Evolutionary conservation across 2,329 filamentous ascomycete species (phyloP), one percentile per base, ranked within the genome.

Genomic region (Epichloe coenophiala): DNA sequence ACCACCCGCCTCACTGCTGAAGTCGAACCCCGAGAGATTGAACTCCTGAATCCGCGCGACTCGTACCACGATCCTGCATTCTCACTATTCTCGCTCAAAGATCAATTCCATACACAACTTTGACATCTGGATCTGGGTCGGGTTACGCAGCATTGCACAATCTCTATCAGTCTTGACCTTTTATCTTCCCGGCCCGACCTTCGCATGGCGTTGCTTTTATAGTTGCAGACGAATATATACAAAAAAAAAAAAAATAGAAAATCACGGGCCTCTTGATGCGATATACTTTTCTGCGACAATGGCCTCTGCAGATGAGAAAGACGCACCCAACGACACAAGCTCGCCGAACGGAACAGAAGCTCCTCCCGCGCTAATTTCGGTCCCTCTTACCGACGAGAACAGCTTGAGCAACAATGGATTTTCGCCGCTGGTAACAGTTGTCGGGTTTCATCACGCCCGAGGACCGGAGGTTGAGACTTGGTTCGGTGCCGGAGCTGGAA

Each of bases 401-500:
- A 61, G 62, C 21, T 60, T 64, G 6, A 57, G 58, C 19, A 60
- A 56, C 53, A 51, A 58, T 9, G 68, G 70, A 53, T 84, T 83
- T 63, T 70, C 73, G 51, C 86, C 86, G 43, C 74, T 90, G 63
- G 84, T 91, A 46, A 81, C 83, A 56, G 84, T 91, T 53, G 85
- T 91, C 60, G 86, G 85, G 65, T 91, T 91, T 64, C 86, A 91
- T 68, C 86, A 91, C 74, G 85, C 86, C 50, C 75, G 80, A 64
- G 93, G 93, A 8, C 93, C 93, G 35, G 93, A 98, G 71, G 86
- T 97, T 51, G 90, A 97, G 71, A 79, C 77, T 60, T 97, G 91
- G 86, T 88, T 95, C 63, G 89, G 88, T 54, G 80, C 70, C 31
- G 67, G 83, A 19, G 82, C 90, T 58, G 86, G 82, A 49, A 74